Percentiles rank a stretch among this genome's conserved stretches.
Evolutionary conservation across 1,284 basidiomycete genomes (phyloP).

Genomic region (Cryptococcus neoformans): DNA sequence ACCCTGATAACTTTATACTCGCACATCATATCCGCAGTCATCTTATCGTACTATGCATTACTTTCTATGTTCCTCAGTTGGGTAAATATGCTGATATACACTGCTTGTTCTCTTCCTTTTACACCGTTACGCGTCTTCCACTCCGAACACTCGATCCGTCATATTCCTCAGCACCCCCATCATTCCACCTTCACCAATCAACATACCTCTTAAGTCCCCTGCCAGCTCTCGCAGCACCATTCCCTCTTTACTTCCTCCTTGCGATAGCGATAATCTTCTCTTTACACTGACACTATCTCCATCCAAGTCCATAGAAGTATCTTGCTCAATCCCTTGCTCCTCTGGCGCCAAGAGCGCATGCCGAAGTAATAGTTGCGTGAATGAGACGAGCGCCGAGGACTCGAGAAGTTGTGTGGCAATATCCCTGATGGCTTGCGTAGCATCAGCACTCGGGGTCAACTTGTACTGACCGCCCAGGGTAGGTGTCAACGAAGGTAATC

Average conservation of each 20-base stretch:
- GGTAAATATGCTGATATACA: not conserved
- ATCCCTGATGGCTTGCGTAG: not conserved
- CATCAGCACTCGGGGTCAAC: not conserved
- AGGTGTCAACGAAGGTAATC: conserved; percentile 8
- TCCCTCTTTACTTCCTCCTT: conserved; percentile 56
- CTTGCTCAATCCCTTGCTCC: conserved; percentile 1
- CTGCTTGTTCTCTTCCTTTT: not conserved
- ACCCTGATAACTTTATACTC: no score
- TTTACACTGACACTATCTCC: conserved; percentile 42
- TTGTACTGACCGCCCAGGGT: conserved; percentile 1
- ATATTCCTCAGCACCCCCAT: conserved; percentile 10
- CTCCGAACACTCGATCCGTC: conserved; percentile 17
- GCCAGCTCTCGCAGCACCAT: conserved; percentile 74
- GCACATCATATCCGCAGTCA: no score
- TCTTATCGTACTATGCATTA: no score
- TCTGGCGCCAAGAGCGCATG: conserved; percentile 4
- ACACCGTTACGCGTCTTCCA: not conserved
- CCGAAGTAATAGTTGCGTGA: conserved; percentile 15
- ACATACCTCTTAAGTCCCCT: conserved; percentile 62
- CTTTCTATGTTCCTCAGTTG: no score
- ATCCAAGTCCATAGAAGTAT: conserved; percentile 9
- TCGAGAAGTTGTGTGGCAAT: conserved; percentile 28
- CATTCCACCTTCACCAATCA: conserved; percentile 37
- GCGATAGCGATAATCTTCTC: conserved; percentile 19
- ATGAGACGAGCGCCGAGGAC: conserved; percentile 41